phyloP scores from a whole-genome alignment of 2,329 filamentous ascomycete genomes.

The Hirsutella minnesotensis region DNA sequence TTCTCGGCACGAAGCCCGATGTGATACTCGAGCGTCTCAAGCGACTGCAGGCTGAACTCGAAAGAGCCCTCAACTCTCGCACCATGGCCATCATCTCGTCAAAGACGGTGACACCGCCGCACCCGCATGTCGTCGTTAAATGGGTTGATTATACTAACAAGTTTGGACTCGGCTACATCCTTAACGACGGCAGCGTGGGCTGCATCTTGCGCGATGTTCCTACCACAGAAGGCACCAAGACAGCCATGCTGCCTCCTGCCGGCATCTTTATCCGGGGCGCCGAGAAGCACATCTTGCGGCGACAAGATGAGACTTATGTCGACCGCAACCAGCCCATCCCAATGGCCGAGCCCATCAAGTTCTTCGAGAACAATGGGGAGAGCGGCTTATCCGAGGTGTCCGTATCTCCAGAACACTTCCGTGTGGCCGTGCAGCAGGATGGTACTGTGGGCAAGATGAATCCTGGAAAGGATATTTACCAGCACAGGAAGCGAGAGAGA shows the following conservation, averaged over 20 bases:
- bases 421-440: slow-evolving; percentile 41
- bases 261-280: slow-evolving; percentile 62
- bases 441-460: slow-evolving; percentile 49
- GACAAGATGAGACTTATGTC: slow-evolving; percentile 39
- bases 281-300: slow-evolving; percentile 56
- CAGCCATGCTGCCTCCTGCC: slow-evolving; percentile 50
- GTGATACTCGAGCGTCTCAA: slow-evolving; percentile 42
- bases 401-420: slow-evolving; percentile 51
- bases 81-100: slow-evolving; percentile 48
- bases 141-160: slow-evolving; percentile 89
- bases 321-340: slow-evolving; percentile 52
- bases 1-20: slow-evolving; percentile 46
- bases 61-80: slow-evolving; percentile 50
- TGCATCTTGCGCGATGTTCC: slow-evolving; percentile 51
- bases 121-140: slow-evolving; percentile 58
- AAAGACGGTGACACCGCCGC: slow-evolving; percentile 38
- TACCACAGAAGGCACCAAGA: slow-evolving; percentile 35
- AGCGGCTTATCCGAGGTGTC: slow-evolving; percentile 51
- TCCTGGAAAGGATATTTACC: slow-evolving; percentile 51
- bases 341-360: slow-evolving; percentile 52
- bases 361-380: slow-evolving; percentile 61
- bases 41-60: slow-evolving; percentile 46
- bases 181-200: slow-evolving; percentile 71
- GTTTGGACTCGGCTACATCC: slow-evolving; percentile 72
- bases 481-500: slow-evolving; percentile 53